These are phyloP conservation scores for Entomophthora muscae DNA, from an alignment of 371 early-diverging fungal genomes.

Conservation along the genomic window DNA sequence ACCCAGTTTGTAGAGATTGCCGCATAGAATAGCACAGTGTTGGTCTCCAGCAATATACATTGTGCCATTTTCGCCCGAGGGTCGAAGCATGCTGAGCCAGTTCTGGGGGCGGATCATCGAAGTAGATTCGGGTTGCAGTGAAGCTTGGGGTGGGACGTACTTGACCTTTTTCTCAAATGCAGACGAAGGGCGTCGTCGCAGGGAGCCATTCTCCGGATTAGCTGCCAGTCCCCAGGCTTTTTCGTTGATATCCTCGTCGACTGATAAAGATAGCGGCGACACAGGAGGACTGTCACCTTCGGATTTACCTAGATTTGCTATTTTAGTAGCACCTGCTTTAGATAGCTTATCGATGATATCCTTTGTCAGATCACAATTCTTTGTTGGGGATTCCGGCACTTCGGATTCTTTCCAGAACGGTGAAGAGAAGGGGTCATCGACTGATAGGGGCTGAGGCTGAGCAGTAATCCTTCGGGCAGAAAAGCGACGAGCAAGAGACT, in stretches of 20 bases:
- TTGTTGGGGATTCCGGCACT: not conserved
- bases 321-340: not conserved
- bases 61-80: not conserved
- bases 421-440: not conserved
- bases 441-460: not conserved
- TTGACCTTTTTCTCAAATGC: not conserved
- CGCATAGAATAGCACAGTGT: not conserved
- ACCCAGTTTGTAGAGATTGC: constrained; percentile 8
- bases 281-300: not conserved
- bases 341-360: not conserved
- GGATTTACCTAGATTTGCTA: not conserved
- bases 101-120: not conserved
- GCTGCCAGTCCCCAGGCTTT: not conserved
- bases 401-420: not conserved
- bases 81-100: not conserved
- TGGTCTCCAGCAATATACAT: not conserved
- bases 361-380: not conserved
- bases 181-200: not conserved
- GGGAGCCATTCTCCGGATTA: not conserved
- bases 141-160: not conserved
- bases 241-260: not conserved
- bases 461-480: not conserved
- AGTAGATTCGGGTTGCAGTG: not conserved
- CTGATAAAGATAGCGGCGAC: not conserved
- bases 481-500: not conserved